phyloP scores from a whole-genome alignment of 257 asterid species.

The Nicotiana benthamiana region DNA sequence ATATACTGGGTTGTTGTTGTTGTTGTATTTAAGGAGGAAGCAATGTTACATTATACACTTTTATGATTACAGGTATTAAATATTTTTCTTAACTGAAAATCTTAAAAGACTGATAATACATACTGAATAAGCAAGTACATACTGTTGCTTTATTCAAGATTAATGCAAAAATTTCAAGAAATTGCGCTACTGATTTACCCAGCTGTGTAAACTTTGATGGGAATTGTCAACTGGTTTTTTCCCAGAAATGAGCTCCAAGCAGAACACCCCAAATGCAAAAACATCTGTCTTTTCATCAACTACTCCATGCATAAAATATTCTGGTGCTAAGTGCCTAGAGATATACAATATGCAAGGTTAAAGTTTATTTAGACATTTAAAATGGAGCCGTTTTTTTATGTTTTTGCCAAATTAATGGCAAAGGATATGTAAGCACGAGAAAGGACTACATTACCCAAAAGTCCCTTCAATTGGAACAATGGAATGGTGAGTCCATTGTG shows the following conservation, averaged over 20 bases:
- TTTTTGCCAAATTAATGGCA: background rate
- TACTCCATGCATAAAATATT: slow-evolving; percentile 94
- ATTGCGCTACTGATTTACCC: slow-evolving; percentile 41
- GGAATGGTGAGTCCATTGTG: slow-evolving; percentile 94
- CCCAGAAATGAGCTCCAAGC: slow-evolving; percentile 82
- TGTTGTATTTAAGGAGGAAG: no score
- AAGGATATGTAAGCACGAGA: background rate
- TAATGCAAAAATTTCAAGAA: background rate
- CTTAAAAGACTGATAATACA: no score
- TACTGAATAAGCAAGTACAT: no score
- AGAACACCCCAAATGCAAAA: slow-evolving; percentile 84
- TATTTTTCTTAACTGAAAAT: no score
- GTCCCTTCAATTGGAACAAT: slow-evolving; percentile 96
- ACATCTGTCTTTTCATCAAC: slow-evolving; percentile 98
- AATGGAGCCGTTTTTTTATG: background rate
- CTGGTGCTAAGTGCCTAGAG: slow-evolving; percentile 84
- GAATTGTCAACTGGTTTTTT: slow-evolving; percentile 83
- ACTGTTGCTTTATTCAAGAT: no score
- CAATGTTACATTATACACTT: no score
- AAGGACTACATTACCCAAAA: slow-evolving; percentile 49
- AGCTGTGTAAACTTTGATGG: slow-evolving; percentile 83
- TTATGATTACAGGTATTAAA: no score
- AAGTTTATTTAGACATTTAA: background rate
- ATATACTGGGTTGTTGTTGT: no score
- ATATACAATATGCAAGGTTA: background rate